Base-by-base conservation (phyloP, 176 grass and related monocot genomes). In the Puccinellia tenuiflora region DNA sequence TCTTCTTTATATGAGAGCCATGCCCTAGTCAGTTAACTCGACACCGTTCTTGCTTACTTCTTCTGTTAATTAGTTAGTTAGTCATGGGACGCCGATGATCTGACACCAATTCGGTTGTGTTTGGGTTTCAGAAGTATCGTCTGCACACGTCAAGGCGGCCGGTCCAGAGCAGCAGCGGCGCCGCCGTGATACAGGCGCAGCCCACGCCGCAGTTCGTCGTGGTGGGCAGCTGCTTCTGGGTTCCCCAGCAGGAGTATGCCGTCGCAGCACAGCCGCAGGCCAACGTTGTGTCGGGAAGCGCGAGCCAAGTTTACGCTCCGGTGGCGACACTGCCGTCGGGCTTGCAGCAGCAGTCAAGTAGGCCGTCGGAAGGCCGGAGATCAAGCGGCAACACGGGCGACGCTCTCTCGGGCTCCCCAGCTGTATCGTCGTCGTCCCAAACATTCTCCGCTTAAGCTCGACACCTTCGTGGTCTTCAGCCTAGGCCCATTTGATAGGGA, bases 111-210 rank as follows among this genome's bases (percentile, higher is more conserved):
- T 31, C 31, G 22, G 22, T 43, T 63, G 2, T 35, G 9, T 5
- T 78, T 51, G 55, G 16, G 3, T 13, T 83, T 75, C 89, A 94
- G 89, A 94, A 94, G 46, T 94, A 90, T 11, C 87, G 92, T 15
- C 31, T 92, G 56, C 90, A 92, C 82, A 88, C 85, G 40, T 85
- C 85, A 35, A 79, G 86, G 75, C 68, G 89, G n/a, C 90, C 87
- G n/a, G 6, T 8, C n/a, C 92, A 90, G 38, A 82, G 72, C 66
- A 22, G 52, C 55, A 50, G 17, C 65, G 39, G 31, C 34, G 51
- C 34, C 55, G 30, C 59, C 22, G 42, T 37, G 3, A 48, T 56
- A 0, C 65, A 56, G n/a, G n/a, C n/a, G n/a, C n/a, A n/a, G n/a
- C 35, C 67, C 1, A 7, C 70, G 8, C 87, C 87, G 0, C 92